These are phyloP conservation scores for Lathyrus aphaca DNA, from an alignment of 306 rosid genomes.

Conservation along the genomic window DNA sequence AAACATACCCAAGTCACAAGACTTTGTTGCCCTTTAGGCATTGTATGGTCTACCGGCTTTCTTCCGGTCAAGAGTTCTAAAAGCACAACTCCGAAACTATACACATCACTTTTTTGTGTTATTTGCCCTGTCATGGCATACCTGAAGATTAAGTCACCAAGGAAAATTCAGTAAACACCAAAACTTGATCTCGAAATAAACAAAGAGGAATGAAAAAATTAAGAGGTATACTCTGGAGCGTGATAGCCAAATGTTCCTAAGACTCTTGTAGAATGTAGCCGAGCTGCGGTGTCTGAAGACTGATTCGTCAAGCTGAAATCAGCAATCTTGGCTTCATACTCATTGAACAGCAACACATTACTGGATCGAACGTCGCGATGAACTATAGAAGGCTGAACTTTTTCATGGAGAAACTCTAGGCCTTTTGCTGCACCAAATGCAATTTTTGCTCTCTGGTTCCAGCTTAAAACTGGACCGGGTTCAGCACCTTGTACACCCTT, in stretches of 20 bases:
- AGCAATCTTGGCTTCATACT: conserved; percentile 72
- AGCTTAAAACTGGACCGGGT: conserved; percentile 86
- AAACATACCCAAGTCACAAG: conserved; percentile 95
- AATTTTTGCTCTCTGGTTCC: conserved; percentile 87
- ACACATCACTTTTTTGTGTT: conserved; percentile 95
- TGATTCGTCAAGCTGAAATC: conserved; percentile 92
- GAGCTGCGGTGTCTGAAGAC: conserved; percentile 88
- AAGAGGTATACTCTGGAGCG: conserved; percentile 86
- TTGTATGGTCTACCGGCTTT: conserved; percentile 97
- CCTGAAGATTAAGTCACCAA: conserved; percentile 50
- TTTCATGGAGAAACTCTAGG: conserved; percentile 88
- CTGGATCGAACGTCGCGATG: conserved; percentile 96
- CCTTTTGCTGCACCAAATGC: conserved; percentile 98
- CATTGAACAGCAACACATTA: conserved; percentile 84
- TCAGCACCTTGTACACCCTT: conserved; percentile 98
- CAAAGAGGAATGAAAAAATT: conserved; percentile 21
- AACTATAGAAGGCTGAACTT: conserved; percentile 86
- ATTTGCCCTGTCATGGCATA: conserved; percentile 99
- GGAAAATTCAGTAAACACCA: not conserved
- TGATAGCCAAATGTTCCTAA: conserved; percentile 98
- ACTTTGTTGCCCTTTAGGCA: conserved; percentile 99
- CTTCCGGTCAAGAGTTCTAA: conserved; percentile 93
- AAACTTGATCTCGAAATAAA: conserved; percentile 3
- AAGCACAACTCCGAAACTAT: conserved; percentile 98
- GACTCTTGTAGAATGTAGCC: conserved; percentile 94